Conservation (phyloP, 768 basidiomycete species). For the Suillus bovinus region DNA sequence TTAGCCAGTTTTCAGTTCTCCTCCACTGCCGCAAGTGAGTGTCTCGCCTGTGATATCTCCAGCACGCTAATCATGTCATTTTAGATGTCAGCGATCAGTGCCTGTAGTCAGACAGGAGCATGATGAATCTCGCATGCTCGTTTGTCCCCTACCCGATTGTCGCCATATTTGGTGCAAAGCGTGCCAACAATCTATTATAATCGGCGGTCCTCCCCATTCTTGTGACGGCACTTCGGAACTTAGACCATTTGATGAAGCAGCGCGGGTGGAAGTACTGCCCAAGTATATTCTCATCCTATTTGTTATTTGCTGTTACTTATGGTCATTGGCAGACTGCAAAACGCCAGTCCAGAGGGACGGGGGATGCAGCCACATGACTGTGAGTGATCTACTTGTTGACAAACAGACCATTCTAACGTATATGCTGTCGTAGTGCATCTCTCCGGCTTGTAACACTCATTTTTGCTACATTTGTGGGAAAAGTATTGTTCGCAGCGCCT, state of each 20-base stretch:
- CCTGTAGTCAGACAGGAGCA: slow-evolving; percentile 54
- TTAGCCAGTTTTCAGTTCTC: slow-evolving; percentile 42
- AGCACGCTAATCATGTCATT: not conserved
- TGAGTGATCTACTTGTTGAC: slow-evolving; percentile 28
- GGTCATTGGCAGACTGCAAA: slow-evolving; percentile 35
- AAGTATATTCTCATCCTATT: slow-evolving; percentile 34
- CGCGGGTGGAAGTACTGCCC: slow-evolving; percentile 70
- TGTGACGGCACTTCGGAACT: slow-evolving; percentile 62
- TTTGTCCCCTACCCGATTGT: slow-evolving; percentile 52
- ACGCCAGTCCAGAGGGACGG: slow-evolving; percentile 51
- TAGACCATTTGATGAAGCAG: slow-evolving; percentile 47
- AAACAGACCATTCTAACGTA: not conserved
- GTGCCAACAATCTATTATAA: slow-evolving; percentile 45
- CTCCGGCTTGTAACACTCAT: slow-evolving; percentile 61
- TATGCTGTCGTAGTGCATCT: slow-evolving; percentile 41
- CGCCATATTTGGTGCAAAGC: slow-evolving; percentile 59
- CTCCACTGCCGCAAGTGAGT: slow-evolving; percentile 53
- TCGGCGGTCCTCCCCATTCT: slow-evolving; percentile 46
- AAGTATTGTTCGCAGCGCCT: slow-evolving; percentile 43
- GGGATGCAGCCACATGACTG: slow-evolving; percentile 63
- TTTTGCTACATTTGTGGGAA: slow-evolving; percentile 56
- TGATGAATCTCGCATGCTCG: slow-evolving; percentile 38
- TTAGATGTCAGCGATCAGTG: slow-evolving; percentile 49
- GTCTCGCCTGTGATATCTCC: not conserved
- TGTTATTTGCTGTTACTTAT: not conserved